Conservation (phyloP, 768 basidiomycete species). For the Coprinopsis strossmayeri region DNA sequence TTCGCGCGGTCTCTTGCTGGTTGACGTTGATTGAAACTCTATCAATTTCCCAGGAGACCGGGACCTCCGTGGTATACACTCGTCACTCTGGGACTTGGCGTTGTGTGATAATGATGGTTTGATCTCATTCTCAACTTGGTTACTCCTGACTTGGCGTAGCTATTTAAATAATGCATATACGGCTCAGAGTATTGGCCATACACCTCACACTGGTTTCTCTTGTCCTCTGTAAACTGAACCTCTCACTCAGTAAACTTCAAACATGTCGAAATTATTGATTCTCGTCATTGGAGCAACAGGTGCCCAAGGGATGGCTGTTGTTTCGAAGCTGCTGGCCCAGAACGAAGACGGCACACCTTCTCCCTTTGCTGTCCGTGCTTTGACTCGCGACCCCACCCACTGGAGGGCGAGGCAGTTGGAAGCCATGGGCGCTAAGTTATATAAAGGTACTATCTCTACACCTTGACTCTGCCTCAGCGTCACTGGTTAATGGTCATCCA, state of each 20-base stretch:
- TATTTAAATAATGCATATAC: no score
- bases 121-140: no score
- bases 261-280: constrained; percentile 21
- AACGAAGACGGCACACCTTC: constrained; percentile 30
- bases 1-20: no score
- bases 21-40: no score
- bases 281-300: constrained; percentile 42
- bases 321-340: constrained; percentile 29
- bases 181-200: no score
- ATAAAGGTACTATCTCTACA: constrained; percentile 25
- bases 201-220: no score
- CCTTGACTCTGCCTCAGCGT: background rate
- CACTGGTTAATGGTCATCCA: background rate
- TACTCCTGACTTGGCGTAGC: no score
- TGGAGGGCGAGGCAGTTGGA: constrained; percentile 28
- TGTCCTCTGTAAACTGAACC: no score
- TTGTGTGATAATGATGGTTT: no score
- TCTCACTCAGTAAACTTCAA: background rate
- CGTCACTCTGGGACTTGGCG: no score
- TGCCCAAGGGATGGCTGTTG: constrained; percentile 35
- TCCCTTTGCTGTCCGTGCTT: constrained; percentile 34
- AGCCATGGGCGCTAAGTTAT: constrained; percentile 29
- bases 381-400: constrained; percentile 29
- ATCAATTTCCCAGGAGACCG: no score
- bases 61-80: no score